These are phyloP conservation scores for Arabis alpina DNA, from an alignment of 345 rosid species.

Conservation along the genomic window DNA sequence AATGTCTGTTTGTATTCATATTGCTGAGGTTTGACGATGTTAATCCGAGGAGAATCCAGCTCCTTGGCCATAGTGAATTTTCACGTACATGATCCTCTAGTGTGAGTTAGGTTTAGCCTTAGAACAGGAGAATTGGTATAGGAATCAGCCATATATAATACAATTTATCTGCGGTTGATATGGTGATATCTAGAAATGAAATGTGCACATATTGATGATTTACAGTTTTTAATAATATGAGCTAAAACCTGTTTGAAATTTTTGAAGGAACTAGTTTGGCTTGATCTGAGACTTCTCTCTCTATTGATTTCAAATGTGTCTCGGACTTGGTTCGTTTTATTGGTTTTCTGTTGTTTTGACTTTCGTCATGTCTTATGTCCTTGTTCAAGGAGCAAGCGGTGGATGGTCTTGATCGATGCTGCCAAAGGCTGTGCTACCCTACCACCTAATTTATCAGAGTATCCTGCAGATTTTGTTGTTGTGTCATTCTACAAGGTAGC, in stretches of 20 bases:
- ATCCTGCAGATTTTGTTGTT: constrained; percentile 91
- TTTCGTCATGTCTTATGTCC: constrained; percentile 13
- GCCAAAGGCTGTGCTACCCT: constrained; percentile 89
- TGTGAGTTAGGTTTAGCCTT: constrained; percentile 4
- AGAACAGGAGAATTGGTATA: constrained; percentile 1
- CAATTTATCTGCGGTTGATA: neutral
- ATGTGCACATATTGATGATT: neutral
- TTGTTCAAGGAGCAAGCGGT: constrained; percentile 54
- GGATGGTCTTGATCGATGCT: constrained; percentile 97
- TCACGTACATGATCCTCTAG: neutral
- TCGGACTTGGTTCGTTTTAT: constrained; percentile 4
- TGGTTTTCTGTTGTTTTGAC: constrained; percentile 15
- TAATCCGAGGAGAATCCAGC: neutral
- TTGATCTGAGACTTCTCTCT: constrained; percentile 8
- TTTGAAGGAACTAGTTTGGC: constrained; percentile 26
- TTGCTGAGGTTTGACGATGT: constrained; percentile 1
- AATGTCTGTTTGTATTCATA: constrained; percentile 13
- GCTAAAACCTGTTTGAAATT: neutral
- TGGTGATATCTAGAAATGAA: constrained; percentile 11
- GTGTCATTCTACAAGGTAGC: constrained; percentile 62
- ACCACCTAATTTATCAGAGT: constrained; percentile 78
- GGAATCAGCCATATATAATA: neutral
- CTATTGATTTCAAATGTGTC: neutral
- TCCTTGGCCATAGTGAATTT: constrained; percentile 5
- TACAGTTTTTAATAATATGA: constrained; percentile 11